These are phyloP conservation scores for Malus sieversii DNA, from an alignment of 306 rosid species.

Conservation along the genomic window DNA sequence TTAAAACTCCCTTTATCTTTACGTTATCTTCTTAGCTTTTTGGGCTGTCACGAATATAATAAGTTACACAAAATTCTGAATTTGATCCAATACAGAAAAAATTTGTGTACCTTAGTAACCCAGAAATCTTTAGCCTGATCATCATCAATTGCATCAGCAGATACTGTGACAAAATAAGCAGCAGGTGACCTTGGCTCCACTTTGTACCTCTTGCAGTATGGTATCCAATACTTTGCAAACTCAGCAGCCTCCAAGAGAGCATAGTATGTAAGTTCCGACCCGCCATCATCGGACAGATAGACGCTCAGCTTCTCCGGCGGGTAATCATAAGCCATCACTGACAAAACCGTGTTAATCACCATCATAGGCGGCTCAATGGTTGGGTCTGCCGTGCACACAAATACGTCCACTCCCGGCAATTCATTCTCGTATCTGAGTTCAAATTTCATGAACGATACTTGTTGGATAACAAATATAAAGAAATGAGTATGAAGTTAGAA, in stretches of 20 bases:
- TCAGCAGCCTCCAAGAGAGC: conserved; percentile 55
- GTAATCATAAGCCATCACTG: conserved; percentile 73
- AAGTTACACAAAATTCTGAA: too few species aligned
- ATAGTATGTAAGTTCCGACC: conserved; percentile 52
- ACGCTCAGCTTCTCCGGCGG: conserved; percentile 64
- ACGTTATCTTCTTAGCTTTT: too few species aligned
- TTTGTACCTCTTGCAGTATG: conserved; percentile 54
- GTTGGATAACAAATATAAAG: too few species aligned
- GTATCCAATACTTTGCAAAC: conserved; percentile 77
- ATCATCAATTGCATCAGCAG: neutral
- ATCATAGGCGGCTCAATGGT: conserved; percentile 63
- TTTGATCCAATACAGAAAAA: neutral
- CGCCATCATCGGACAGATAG: conserved; percentile 80
- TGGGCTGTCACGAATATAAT: too few species aligned
- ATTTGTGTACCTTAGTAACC: conserved; percentile 35
- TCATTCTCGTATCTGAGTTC: conserved; percentile 37
- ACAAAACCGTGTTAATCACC: conserved; percentile 70
- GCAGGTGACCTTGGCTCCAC: conserved; percentile 73
- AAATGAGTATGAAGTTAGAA: too few species aligned
- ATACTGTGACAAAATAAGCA: conserved; percentile 40
- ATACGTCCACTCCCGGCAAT: conserved; percentile 64
- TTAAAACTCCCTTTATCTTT: too few species aligned
- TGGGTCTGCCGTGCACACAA: conserved; percentile 86
- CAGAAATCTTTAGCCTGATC: conserved; percentile 8
- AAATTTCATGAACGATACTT: neutral